Percentiles rank a stretch among this genome's conserved stretches.
Conservation (phyloP, 768 basidiomycete genomes). For the Lactifluus volemus region DNA sequence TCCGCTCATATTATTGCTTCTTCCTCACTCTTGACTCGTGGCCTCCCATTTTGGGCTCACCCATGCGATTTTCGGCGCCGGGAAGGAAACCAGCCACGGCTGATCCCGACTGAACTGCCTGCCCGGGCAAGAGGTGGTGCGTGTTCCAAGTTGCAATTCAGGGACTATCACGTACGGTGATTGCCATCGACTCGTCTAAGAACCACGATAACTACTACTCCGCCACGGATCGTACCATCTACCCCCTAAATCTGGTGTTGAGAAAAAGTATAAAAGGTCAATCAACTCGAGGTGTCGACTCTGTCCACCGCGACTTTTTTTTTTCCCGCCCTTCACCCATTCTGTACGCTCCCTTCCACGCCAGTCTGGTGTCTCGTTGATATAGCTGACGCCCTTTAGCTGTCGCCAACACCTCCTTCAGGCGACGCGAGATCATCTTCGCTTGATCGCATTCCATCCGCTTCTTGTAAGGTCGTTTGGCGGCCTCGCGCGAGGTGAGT, state of each 20-base stretch:
- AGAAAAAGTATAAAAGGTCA: conserved; percentile 6
- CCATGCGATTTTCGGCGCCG: neutral
- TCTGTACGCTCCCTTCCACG: neutral
- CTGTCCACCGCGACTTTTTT: too few species aligned
- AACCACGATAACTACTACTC: neutral
- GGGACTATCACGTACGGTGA: neutral
- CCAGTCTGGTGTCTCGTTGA: neutral
- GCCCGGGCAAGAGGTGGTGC: neutral
- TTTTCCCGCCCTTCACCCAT: conserved; percentile 2
- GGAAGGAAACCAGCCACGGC: neutral
- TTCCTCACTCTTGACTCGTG: neutral
- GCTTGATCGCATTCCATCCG: conserved; percentile 30
- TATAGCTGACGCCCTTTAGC: neutral
- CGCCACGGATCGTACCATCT: neutral
- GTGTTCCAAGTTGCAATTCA: neutral
- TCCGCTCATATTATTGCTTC: neutral
- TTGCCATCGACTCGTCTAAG: neutral
- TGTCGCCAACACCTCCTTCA: conserved; percentile 20
- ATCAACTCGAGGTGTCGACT: neutral
- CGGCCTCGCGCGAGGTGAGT: conserved; percentile 29
- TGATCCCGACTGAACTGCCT: neutral
- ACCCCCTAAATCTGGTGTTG: neutral
- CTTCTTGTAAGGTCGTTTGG: conserved; percentile 35
- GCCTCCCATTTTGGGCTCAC: neutral
- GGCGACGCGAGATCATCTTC: conserved; percentile 25